phyloP scores from a whole-genome alignment of 805 yeast genomes.

The Komagataella populi region DNA sequence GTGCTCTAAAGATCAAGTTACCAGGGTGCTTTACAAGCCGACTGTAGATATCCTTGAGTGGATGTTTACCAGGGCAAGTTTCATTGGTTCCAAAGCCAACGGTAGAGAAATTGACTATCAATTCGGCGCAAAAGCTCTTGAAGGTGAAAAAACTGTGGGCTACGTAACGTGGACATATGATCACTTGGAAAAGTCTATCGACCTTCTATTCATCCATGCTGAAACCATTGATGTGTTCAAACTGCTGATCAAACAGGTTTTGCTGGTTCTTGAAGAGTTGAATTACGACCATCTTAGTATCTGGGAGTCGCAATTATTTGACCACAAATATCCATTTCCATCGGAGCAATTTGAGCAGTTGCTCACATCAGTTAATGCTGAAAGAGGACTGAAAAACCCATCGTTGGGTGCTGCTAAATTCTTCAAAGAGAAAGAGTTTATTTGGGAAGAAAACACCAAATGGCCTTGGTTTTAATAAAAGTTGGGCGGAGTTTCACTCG shows the following conservation, averaged over 20 bases:
- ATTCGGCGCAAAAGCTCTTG: not conserved
- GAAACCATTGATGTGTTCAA: not conserved
- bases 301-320: not conserved
- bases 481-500: not conserved
- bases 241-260: not conserved
- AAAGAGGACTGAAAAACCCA: not conserved
- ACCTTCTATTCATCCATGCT: not conserved
- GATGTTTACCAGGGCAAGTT: not conserved
- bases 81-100: not conserved
- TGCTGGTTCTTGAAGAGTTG: not conserved
- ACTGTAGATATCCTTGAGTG: not conserved
- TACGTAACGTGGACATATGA: not conserved
- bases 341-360: not conserved
- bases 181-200: not conserved
- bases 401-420: not conserved
- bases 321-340: not conserved
- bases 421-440: not conserved
- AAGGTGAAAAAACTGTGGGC: not conserved
- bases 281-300: not conserved
- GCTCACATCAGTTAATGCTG: not conserved
- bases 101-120: not conserved
- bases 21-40: not conserved
- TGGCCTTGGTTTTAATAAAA: not conserved
- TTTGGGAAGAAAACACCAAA: not conserved
- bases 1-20: not conserved